Percentiles rank a stretch among this genome's conserved stretches.
Evolutionary conservation across 108 stramenopile species (phyloP).

Genomic region (Chaetoceros tenuissimus): DNA sequence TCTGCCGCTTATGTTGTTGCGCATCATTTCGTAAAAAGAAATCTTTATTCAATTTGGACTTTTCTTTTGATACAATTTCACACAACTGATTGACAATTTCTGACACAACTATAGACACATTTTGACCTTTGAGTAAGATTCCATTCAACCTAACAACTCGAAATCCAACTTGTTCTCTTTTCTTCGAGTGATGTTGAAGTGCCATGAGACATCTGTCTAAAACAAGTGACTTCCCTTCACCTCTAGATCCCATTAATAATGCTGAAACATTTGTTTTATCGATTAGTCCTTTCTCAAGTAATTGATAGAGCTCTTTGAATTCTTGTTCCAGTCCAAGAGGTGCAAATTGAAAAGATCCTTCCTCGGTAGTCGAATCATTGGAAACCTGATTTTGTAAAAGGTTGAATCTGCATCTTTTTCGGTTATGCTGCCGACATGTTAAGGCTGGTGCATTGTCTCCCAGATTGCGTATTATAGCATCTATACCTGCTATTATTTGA

Average conservation of each 20-base stretch:
- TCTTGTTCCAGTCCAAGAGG: background rate
- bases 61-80: slow-evolving; percentile 34
- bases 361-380: too few relatives aligned
- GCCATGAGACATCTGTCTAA: slow-evolving; percentile 55
- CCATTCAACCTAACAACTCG: slow-evolving; percentile 65
- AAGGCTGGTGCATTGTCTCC: background rate
- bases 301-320: background rate
- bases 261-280: slow-evolving; percentile 41
- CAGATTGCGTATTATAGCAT: background rate
- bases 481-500: too few relatives aligned
- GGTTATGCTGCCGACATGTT: background rate
- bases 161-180: slow-evolving; percentile 20
- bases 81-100: slow-evolving; percentile 79
- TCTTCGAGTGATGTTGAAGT: slow-evolving; percentile 17
- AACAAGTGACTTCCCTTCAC: slow-evolving; percentile 62
- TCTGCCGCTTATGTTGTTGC: slow-evolving; percentile 5
- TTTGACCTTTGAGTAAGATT: slow-evolving; percentile 53
- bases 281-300: background rate
- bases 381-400: too few relatives aligned
- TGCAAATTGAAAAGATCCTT: background rate
- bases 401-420: background rate
- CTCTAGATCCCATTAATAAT: slow-evolving; percentile 62
- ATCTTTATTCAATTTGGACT: slow-evolving; percentile 6
- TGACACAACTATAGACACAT: slow-evolving; percentile 40
- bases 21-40: background rate